Evolutionary conservation across 345 rosid species (phyloP), one percentile per base, ranked within the genome.

Genomic region (Reutealis trisperma): DNA sequence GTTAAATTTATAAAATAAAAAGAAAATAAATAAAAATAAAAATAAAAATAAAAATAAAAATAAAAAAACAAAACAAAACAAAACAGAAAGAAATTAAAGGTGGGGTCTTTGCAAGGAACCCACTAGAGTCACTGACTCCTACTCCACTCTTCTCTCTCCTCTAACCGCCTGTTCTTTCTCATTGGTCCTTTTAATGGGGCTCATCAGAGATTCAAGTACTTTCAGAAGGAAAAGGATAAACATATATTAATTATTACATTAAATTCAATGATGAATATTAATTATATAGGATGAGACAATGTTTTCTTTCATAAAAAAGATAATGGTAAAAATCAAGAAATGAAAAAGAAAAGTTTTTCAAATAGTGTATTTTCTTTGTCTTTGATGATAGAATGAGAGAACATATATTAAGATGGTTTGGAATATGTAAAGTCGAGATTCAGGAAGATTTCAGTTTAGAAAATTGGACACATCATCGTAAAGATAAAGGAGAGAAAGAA

Each of bases 141-240:
- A 83, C 90, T 91, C 90, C 92, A 62, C 78, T 81, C 77, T 45
- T 84, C 83, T 80, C 83, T 85, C 89, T 83, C 84, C 73, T 81
- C 83, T 91, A 90, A 94, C 97, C 92, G 96, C 93, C 91, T 92
- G 91, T 80, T 87, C 76, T 75, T 88, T 84, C 74, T 79, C 62
- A 92, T 91, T 94, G 94, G 96, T 47, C 74, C 88, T 83, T 86
- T 84, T 72, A 73, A 76, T 82, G 83, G 82, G 73, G 49, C 79
- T 84, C 83, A 81, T 82, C 81, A 70, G 52, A 75, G 16, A 75
- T 83, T 79, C 79, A 84, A 81, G 88, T 79, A 83, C 86, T 64
- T 52, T 74, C 71, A 73, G 52, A 65, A 67, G 54, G 42, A 71
- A 41, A 64, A 75, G 32, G 72, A 51, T 45, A 79, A 55, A 71